These are phyloP conservation scores for Cryphonectria parasitica DNA, from an alignment of 2,329 filamentous ascomycete genomes.

Conservation along the genomic window DNA sequence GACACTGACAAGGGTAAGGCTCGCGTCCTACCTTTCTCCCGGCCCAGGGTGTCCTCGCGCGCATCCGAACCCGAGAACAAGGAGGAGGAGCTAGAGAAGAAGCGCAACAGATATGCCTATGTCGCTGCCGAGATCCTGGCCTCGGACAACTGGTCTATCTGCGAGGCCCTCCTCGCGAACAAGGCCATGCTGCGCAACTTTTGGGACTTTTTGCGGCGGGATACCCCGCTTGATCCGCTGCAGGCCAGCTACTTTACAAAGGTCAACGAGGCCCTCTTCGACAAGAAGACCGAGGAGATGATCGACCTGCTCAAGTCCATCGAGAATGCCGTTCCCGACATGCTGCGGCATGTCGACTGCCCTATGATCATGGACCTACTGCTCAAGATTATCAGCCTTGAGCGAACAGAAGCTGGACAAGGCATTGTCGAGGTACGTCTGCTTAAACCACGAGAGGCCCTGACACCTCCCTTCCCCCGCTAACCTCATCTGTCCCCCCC, in stretches of 20 bases:
- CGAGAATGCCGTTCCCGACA: constrained; percentile 78
- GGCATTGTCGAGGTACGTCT: constrained; percentile 85
- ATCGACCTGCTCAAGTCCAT: constrained; percentile 83
- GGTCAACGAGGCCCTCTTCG: constrained; percentile 95
- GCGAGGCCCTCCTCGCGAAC: constrained; percentile 88
- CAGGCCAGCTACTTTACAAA: constrained; percentile 99
- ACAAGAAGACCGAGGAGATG: constrained; percentile 99
- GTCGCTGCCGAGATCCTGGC: constrained; percentile 91
- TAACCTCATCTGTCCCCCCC: constrained; percentile 9
- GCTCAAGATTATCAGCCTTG: constrained; percentile 94
- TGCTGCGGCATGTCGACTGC: constrained; percentile 93
- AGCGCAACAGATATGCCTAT: constrained; percentile 90
- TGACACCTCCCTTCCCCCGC: background rate
- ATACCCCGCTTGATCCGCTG: constrained; percentile 85
- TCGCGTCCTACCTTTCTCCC: constrained; percentile 51
- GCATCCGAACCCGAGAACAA: constrained; percentile 54
- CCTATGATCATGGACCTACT: constrained; percentile 98
- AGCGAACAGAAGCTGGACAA: constrained; percentile 87
- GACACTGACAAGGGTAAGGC: constrained; percentile 50
- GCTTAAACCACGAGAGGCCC: constrained; percentile 15
- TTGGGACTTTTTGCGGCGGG: constrained; percentile 85
- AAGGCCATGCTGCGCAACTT: constrained; percentile 78
- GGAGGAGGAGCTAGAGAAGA: constrained; percentile 83
- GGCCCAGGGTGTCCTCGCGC: constrained; percentile 58
- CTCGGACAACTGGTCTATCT: constrained; percentile 96